phyloP scores from a whole-genome alignment of 2,329 filamentous ascomycete genomes.

The Pyrenochaeta sp. region DNA sequence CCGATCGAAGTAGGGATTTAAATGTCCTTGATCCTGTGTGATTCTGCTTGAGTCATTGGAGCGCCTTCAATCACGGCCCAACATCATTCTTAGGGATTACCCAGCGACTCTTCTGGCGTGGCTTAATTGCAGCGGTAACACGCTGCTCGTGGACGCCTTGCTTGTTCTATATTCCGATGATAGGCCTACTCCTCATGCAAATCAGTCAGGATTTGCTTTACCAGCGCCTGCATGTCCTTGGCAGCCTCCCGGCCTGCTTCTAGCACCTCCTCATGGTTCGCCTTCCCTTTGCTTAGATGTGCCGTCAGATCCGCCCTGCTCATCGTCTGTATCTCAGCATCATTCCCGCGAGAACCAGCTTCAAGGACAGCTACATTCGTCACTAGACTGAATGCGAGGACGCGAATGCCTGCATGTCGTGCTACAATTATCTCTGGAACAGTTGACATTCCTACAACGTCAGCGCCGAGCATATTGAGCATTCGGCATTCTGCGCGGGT shows the following conservation, averaged over 20 bases:
- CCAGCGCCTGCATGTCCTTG: constrained; percentile 66
- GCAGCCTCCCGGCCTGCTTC: constrained; percentile 68
- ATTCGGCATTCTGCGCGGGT: constrained; percentile 71
- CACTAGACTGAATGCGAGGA: constrained; percentile 71
- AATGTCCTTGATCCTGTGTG: not conserved
- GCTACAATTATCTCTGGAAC: constrained; percentile 74
- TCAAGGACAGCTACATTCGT: constrained; percentile 71
- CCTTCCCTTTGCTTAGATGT: constrained; percentile 66
- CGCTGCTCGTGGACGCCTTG: not conserved
- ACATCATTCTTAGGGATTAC: not conserved
- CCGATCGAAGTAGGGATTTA: not conserved
- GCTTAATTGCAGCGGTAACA: not conserved
- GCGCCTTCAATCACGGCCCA: not conserved
- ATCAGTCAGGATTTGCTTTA: constrained; percentile 56
- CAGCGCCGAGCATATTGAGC: constrained; percentile 68
- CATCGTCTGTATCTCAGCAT: constrained; percentile 61
- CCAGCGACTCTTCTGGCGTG: not conserved
- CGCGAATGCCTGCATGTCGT: constrained; percentile 68
- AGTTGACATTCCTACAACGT: constrained; percentile 76
- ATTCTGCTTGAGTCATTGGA: not conserved
- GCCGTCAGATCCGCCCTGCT: constrained; percentile 61
- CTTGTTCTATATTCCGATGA: not conserved
- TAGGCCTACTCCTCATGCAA: constrained; percentile 36
- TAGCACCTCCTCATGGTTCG: constrained; percentile 71
- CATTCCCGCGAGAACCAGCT: constrained; percentile 66